phyloP scores from a whole-genome alignment of 805 yeast genomes.

The Candida khao-thaluensis region DNA sequence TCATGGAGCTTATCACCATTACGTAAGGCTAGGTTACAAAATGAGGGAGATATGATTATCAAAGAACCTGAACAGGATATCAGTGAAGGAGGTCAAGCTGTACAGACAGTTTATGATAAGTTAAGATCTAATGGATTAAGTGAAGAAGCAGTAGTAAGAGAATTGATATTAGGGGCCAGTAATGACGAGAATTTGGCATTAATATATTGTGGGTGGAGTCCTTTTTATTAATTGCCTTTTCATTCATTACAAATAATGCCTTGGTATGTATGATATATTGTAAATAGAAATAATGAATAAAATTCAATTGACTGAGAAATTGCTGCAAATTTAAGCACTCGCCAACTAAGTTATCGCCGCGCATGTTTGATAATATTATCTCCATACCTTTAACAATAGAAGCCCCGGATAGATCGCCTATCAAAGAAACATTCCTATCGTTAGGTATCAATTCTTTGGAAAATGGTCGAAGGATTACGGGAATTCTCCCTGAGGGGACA shows the following conservation, averaged over 20 bases:
- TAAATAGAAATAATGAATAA: no score
- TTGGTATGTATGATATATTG: no score
- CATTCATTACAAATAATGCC: no score
- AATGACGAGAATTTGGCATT: slow-evolving; percentile 65
- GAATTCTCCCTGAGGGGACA: slow-evolving; percentile 13
- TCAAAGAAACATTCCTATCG: slow-evolving; percentile 10
- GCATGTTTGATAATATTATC: slow-evolving; percentile 11
- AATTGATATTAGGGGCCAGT: slow-evolving; percentile 74
- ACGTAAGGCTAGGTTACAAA: slow-evolving; percentile 54
- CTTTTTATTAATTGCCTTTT: slow-evolving; percentile 62
- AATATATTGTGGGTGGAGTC: slow-evolving; percentile 84
- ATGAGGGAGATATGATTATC: slow-evolving; percentile 19
- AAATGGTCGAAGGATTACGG: slow-evolving; percentile 9
- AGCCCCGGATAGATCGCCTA: slow-evolving; percentile 8
- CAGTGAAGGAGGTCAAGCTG: slow-evolving; percentile 78
- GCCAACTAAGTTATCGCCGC: no score
- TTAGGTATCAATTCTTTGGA: slow-evolving; percentile 5
- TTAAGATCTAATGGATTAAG: slow-evolving; percentile 65
- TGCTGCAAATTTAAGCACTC: no score
- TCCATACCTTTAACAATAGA: slow-evolving; percentile 13
- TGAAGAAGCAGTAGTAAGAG: slow-evolving; percentile 81
- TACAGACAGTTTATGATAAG: slow-evolving; percentile 69
- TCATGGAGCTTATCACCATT: slow-evolving; percentile 88
- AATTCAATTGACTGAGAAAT: no score
- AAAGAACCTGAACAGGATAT: slow-evolving; percentile 40